Conservation (phyloP, 2,329 filamentous ascomycete genomes). For the Immersiporthe knoxdaviesiana region DNA sequence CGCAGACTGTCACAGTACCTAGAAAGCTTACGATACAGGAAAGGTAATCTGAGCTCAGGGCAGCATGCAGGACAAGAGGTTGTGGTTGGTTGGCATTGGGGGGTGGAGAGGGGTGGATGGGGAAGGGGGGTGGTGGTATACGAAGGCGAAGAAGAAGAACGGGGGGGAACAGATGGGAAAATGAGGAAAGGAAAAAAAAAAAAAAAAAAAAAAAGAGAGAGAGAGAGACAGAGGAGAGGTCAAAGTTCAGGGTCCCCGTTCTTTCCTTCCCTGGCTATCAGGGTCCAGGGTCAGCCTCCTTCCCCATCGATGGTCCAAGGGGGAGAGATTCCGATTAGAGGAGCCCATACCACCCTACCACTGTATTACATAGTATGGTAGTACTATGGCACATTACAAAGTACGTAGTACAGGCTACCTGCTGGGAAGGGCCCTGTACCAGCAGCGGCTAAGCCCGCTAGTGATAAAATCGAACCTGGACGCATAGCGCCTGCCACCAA, state of each 20-base stretch:
- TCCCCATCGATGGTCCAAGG: not conserved
- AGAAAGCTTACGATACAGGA: not conserved
- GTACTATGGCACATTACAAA: too few species aligned
- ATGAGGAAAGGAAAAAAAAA: not conserved
- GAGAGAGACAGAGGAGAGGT: not conserved
- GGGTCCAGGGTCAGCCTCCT: not conserved
- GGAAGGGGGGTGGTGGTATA: not conserved
- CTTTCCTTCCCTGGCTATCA: not conserved
- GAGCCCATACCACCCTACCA: conserved; percentile 7
- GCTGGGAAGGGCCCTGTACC: conserved; percentile 9
- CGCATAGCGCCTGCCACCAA: not conserved
- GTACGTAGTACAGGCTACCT: not conserved
- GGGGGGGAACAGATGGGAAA: too few species aligned
- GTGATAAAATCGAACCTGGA: not conserved
- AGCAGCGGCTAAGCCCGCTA: conserved; percentile 7
- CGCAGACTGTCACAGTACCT: not conserved
- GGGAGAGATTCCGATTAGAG: conserved; percentile 10
- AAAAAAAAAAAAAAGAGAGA: not conserved
- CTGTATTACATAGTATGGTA: too few species aligned
- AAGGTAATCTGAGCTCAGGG: not conserved
- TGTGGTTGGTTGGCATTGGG: not conserved
- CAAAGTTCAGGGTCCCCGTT: not conserved
- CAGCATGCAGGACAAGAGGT: not conserved
- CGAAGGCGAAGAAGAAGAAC: not conserved
- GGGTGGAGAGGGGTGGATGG: too few species aligned